These are phyloP conservation scores for Sordaria brevicollis DNA, from an alignment of 495 filamentous ascomycete species.

Conservation along the genomic window DNA sequence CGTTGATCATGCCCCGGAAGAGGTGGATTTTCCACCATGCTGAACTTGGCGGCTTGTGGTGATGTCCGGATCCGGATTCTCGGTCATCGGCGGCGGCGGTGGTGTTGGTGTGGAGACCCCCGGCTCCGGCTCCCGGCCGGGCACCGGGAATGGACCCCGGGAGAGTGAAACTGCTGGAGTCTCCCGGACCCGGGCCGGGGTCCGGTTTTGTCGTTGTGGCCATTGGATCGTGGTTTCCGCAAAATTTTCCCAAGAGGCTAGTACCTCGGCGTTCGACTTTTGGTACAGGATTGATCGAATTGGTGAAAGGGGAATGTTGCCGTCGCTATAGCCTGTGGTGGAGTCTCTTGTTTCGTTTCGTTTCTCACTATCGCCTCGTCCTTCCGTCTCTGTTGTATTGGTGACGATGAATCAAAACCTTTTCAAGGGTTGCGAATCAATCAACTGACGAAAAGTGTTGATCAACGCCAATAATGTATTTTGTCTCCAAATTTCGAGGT, in stretches of 20 bases:
- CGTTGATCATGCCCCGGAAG: constrained; percentile 62
- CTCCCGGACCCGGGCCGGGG: constrained; percentile 4
- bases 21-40: constrained; percentile 55
- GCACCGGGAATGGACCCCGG: not conserved
- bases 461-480: too few relatives aligned
- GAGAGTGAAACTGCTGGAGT: not conserved
- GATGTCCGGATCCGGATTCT: not conserved
- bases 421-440: too few relatives aligned
- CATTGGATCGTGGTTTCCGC: not conserved
- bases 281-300: not conserved
- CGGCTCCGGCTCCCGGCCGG: constrained; percentile 9
- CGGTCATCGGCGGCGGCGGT: constrained; percentile 6
- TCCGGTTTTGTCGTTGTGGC: not conserved
- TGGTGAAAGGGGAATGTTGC: not conserved
- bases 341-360: not conserved
- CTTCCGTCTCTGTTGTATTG: not conserved
- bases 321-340: not conserved
- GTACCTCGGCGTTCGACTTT: not conserved
- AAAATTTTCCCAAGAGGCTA: not conserved
- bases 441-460: too few relatives aligned
- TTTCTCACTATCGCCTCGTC: not conserved
- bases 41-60: not conserved
- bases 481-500: too few relatives aligned
- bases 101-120: constrained; percentile 7
- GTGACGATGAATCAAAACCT: not conserved